Percentiles rank a stretch among this genome's conserved stretches.
phyloP scores from a whole-genome alignment of 768 basidiomycete genomes.

The Tylopilus rubrobrunneus region DNA sequence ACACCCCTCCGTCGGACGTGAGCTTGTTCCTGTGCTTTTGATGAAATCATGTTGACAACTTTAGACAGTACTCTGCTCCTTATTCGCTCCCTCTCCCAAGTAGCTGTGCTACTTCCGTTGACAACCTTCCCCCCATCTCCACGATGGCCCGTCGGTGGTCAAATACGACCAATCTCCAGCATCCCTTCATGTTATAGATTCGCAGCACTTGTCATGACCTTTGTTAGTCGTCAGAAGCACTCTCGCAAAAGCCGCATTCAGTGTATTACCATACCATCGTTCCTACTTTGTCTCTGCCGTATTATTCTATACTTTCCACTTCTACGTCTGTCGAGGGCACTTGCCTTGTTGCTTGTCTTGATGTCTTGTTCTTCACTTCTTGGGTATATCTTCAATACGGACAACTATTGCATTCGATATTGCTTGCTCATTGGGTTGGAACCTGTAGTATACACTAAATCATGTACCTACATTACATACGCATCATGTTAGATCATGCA shows the following conservation, averaged over 20 bases:
- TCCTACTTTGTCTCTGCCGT: background rate
- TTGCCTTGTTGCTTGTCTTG: conserved; percentile 17
- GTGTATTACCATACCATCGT: conserved; percentile 14
- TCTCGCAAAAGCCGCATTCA: conserved; percentile 6
- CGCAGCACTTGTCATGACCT: conserved; percentile 4
- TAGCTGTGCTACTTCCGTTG: conserved; percentile 30
- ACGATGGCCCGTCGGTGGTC: conserved; percentile 37
- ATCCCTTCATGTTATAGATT: conserved; percentile 34
- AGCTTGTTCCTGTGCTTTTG: background rate
- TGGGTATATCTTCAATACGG: conserved; percentile 22
- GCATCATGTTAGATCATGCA: conserved; percentile 21
- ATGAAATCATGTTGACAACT: conserved; percentile 4
- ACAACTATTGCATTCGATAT: conserved; percentile 24
- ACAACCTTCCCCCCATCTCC: conserved; percentile 33
- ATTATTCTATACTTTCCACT: conserved; percentile 11
- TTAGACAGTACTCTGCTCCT: conserved; percentile 16
- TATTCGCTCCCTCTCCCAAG: conserved; percentile 25
- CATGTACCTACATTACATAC: conserved; percentile 28
- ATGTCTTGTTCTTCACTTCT: conserved; percentile 28
- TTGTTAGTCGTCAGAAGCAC: conserved; percentile 6
- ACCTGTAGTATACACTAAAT: conserved; percentile 30
- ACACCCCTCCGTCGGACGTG: conserved; percentile 26
- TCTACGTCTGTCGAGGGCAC: background rate
- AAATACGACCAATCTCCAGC: conserved; percentile 28
- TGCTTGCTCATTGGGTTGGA: conserved; percentile 27